Evolutionary conservation across 345 rosid species (phyloP).

Genomic region (Salix brachista): DNA sequence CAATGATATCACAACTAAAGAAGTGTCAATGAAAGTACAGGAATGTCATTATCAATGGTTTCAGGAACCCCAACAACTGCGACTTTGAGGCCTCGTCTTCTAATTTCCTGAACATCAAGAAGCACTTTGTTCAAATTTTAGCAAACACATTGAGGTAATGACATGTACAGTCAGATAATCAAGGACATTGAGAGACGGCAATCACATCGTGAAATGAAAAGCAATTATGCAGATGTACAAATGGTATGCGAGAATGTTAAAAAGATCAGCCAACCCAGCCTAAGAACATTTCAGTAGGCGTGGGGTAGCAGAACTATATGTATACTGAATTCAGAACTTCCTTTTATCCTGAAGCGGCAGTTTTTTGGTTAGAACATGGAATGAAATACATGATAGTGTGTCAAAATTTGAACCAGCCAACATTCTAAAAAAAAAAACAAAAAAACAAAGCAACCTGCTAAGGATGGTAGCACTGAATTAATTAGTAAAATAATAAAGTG

Average conservation of each 20-base stretch:
- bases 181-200: not conserved
- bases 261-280: not conserved
- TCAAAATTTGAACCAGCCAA: not conserved
- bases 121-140: not conserved
- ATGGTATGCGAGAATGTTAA: not conserved
- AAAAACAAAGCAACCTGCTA: not conserved
- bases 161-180: not conserved
- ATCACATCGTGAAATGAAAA: not conserved
- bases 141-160: not conserved
- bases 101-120: conserved; percentile 56
- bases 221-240: not conserved
- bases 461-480: not conserved
- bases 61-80: conserved; percentile 85
- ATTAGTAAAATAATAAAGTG: not conserved
- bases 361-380: not conserved
- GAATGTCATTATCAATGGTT: conserved; percentile 92
- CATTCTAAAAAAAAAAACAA: too few species aligned
- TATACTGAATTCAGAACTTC: not conserved
- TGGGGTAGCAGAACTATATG: not conserved
- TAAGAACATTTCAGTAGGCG: not conserved
- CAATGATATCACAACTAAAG: conserved; percentile 8
- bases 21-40: conserved; percentile 40
- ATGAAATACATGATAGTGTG: not conserved
- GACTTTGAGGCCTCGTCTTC: conserved; percentile 73
- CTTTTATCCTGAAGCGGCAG: not conserved